A percentile compares a stretch with the other conserved stretches of the same genome.
phyloP scores from a whole-genome alignment of 1,139 yeast genomes.

The Hansenula sp. region DNA sequence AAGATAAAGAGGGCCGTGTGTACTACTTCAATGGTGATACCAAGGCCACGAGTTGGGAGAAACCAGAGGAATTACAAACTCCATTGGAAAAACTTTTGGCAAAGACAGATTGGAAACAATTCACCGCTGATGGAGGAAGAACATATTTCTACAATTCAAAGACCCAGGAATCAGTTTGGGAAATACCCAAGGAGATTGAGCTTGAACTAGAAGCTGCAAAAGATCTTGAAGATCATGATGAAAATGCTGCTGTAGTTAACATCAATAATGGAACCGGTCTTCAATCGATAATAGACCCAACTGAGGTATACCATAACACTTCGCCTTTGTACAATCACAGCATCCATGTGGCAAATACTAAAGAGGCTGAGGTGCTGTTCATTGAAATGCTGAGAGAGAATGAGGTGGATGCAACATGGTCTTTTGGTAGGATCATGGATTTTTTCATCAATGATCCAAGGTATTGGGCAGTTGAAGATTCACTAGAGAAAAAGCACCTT shows the following conservation, averaged over 20 bases:
- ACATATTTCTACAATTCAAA: conserved; percentile 67
- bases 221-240: conserved; percentile 5
- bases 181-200: conserved; percentile 48
- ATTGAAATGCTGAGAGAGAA: conserved; percentile 46
- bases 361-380: conserved; percentile 44
- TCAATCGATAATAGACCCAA: conserved; percentile 2
- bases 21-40: conserved; percentile 71
- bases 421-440: conserved; percentile 65
- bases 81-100: conserved; percentile 33
- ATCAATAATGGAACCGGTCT: conserved; percentile 1
- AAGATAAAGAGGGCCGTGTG: conserved; percentile 60
- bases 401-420: conserved; percentile 70
- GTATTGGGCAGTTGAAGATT: conserved; percentile 63
- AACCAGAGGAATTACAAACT: conserved; percentile 53
- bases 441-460: conserved; percentile 51
- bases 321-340: conserved; percentile 8
- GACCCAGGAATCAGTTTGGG: conserved; percentile 79
- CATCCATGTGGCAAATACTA: too few relatives aligned
- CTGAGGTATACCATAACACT: conserved; percentile 13
- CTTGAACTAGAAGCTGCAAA: conserved; percentile 11
- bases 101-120: conserved; percentile 56
- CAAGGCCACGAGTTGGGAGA: conserved; percentile 76
- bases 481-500: conserved; percentile 53
- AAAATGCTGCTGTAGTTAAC: neutral
- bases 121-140: conserved; percentile 64